Evolutionary conservation across 208 protist genomes (phyloP), one percentile per base, ranked within the genome.

Genomic region (Crithidia brevicula): DNA sequence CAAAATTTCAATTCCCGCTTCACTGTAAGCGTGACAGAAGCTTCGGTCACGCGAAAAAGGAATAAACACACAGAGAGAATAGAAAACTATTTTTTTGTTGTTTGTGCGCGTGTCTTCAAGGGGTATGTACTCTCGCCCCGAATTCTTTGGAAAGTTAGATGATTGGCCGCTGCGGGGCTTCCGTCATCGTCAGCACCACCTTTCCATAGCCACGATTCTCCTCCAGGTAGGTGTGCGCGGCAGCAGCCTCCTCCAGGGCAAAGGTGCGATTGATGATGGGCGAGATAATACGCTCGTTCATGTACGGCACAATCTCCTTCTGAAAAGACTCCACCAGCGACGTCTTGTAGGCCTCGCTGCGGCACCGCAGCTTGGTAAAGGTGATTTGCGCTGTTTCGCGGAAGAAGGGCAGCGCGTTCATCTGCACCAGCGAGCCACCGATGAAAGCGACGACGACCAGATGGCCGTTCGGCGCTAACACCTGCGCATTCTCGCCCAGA

Each of bases 371-470:
- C 66, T 82, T 89, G 30, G 83, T 83, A 45, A 93, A 95, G 57
- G 86, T 79, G 47, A 95, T 62, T 6, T 66, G 69, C 8, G 78
- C 83, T 3, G 61, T 64, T 64, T 91, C 82, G 10, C 72, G 73
- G 30, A 90, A 82, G 16, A 92, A 63, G 9, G 86, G 77, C 11
- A 82, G 40, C 20, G 69, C 71, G 56, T 90, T 86, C 23, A 93
- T 40, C 38, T 81, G 36, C 50, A 92, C 62, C 10, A 67, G 54
- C 18, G 65, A 42, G 8, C 86, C 91, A 23, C 89, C 86, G 65
- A 94, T 86, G 64, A 85, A 87, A 30, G 84, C 68, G n/a, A 93
- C 27, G 11, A 95, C 72, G 1, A 96, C 72, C 56, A 89, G 65
- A 25, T 64, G 67, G 11, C 88, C 88, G 47, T 88, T 69, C 42